phyloP scores from a whole-genome alignment of 176 grass and related monocot genomes.

The Areca catechu region DNA sequence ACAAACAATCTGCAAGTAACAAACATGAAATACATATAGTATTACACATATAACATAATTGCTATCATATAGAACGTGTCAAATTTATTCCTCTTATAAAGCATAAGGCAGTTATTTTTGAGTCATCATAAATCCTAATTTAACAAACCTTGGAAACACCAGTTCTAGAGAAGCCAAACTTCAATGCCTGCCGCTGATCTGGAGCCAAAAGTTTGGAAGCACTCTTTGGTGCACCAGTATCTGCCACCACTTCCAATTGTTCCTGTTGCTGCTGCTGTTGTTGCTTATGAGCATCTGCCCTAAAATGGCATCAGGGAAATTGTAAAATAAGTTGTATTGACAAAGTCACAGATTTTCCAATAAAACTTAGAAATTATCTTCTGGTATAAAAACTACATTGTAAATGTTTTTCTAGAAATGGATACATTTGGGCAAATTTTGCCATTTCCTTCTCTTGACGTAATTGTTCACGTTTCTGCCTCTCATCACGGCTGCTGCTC shows the following conservation, averaged over 20 bases:
- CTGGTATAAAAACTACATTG: no score
- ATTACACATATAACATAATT: no score
- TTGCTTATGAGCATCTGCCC: conserved; percentile 80
- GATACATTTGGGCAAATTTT: conserved; percentile 90
- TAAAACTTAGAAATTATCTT: no score
- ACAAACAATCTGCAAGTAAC: no score
- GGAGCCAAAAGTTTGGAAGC: conserved; percentile 26
- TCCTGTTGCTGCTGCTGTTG: conserved; percentile 55
- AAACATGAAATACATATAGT: no score
- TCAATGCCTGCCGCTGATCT: conserved; percentile 67
- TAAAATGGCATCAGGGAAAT: conserved; percentile 33
- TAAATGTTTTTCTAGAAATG: not conserved
- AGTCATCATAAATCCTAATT: not conserved
- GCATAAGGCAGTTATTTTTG: no score
- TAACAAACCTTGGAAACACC: conserved; percentile 48
- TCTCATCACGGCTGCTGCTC: conserved; percentile 61
- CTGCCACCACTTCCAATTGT: conserved; percentile 23
- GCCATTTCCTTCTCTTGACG: conserved; percentile 93
- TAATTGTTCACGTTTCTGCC: conserved; percentile 85
- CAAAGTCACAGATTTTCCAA: no score
- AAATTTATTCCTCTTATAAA: no score
- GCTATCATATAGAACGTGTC: no score
- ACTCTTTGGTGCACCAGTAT: conserved; percentile 19
- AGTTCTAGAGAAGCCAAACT: conserved; percentile 85
- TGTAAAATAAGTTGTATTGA: conserved; percentile 1